Evolutionary conservation across 2,329 filamentous ascomycete genomes (phyloP), one percentile per base, ranked within the genome.

Genomic region (Lasiodiplodia sp.): DNA sequence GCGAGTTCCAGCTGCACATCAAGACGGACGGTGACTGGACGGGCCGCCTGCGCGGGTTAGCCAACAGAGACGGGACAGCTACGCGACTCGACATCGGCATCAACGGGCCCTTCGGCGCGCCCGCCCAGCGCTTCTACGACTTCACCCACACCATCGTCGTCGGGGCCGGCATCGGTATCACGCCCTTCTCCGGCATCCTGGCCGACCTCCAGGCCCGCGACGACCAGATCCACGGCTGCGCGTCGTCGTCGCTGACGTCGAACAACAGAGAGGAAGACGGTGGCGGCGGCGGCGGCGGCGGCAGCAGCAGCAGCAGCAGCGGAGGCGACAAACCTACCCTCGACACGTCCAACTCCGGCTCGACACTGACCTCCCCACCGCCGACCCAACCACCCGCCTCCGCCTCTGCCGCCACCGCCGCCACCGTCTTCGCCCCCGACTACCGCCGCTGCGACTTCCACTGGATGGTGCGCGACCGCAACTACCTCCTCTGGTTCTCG

Each of bases 21-120:
- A 88, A 88, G 73, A 85, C 84, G 3, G 85, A 87, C 56, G 86
- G 86, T 0, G 82, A 88, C 74, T 88, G 86, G 86, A 88, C 86
- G 0, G 77, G 77, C 4, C 77, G 76, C 56, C 78, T 88, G 1
- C 80, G 82, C 11, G 75, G 81, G 0, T 72, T 87, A 4, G 82
- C 80, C 0, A 78, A 79, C 2, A 76, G 79, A 2, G 71, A 72
- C 2, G 76, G 78, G 51, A 75, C 18, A 8, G 5, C 77, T 28
- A 74, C 76, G 0, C 74, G 80, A 2, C 84, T 87, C 56, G 78
- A 83, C 12, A 82, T 88, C 3, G 86, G 86, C 0, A 81, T 88
- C 60, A 86, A 88, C 67, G 87, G 87, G 0, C 86, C 86, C 0
- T 88, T 86, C 68, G 86, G 87, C 4, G 86, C 86, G 2, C 86